Percentiles rank a stretch among this genome's conserved stretches.
Conservation (phyloP, 495 filamentous ascomycete species). For the Astrothelium macrocarpum region DNA sequence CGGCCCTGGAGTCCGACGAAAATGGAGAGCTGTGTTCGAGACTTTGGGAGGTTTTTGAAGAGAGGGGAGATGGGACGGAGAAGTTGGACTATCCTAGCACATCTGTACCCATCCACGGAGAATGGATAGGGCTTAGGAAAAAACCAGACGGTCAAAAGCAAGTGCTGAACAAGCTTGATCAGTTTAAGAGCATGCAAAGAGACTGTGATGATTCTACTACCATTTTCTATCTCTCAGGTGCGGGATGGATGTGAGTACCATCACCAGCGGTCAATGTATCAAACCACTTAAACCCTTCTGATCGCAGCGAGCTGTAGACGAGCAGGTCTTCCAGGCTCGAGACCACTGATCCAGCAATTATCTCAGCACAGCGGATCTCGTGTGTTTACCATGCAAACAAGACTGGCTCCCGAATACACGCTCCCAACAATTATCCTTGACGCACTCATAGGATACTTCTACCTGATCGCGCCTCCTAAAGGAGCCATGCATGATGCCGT, state of each 20-base stretch:
- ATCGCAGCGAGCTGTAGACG: slow-evolving; percentile 4
- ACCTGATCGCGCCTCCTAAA: slow-evolving; percentile 15
- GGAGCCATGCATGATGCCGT: slow-evolving; percentile 11
- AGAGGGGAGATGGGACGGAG: slow-evolving; percentile 11
- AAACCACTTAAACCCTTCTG: neutral
- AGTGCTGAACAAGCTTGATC: slow-evolving; percentile 6
- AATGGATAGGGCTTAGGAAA: slow-evolving; percentile 12
- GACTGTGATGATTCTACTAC: slow-evolving; percentile 11
- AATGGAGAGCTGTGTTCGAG: slow-evolving; percentile 5
- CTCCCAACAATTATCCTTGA: slow-evolving; percentile 15
- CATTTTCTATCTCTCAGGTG: slow-evolving; percentile 15
- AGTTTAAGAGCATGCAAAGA: slow-evolving; percentile 11
- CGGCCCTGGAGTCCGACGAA: slow-evolving; percentile 3
- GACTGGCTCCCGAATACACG: slow-evolving; percentile 16
- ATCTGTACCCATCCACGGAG: slow-evolving; percentile 8
- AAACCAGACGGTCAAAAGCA: neutral
- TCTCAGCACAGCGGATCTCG: slow-evolving; percentile 11
- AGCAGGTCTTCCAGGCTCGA: slow-evolving; percentile 12
- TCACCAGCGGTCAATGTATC: neutral
- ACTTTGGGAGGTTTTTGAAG: slow-evolving; percentile 13
- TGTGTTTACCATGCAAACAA: slow-evolving; percentile 13
- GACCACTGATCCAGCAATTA: slow-evolving; percentile 13
- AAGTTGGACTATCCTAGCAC: slow-evolving; percentile 13
- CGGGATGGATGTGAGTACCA: slow-evolving; percentile 16
- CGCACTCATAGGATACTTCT: slow-evolving; percentile 15